Evolutionary conservation across 2,329 filamentous ascomycete genomes (phyloP), one percentile per base, ranked within the genome.

Genomic region (Colletotrichum navitas): DNA sequence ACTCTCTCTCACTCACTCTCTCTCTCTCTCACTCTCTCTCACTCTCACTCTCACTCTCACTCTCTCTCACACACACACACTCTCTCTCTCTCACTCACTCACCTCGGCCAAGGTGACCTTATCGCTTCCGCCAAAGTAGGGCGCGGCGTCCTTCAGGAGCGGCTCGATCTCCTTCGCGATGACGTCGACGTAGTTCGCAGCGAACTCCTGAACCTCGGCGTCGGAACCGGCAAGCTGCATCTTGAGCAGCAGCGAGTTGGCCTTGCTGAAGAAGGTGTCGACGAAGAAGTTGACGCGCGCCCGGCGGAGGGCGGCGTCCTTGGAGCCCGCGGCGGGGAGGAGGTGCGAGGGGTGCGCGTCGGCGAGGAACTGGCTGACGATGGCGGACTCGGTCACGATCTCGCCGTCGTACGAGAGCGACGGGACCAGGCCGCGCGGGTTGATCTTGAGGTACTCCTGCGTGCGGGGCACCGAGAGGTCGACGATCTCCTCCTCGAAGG

Each of bases 381-480:
- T 88, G 74, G 84, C 90, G 2, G 92, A 94, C 80, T 96, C 93
- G 64, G 88, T 90, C 77, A 96, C 85, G 78, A 93, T 91, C 73
- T 92, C 86, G 72, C 85, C 86, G 73, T 89, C 86, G 83, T 92
- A 92, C 32, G 88, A 86, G 67, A 96, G 82, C 0, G 90, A 83
- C 0, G 94, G 93, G 5, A 96, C 93, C 3, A 94, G 88, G 18
- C 94, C 94, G 68, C 93, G 90, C 74, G 93, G 93, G 83, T 95
- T 95, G 78, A 96, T 83, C 63, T 91, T 84, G 11, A 96, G 87
- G 79, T 95, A 96, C 85, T 91, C 93, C 47, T 88, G 84, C 36
- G 91, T 90, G 12, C 93, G 89, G 0, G 93, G 93, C 12, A 81
- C 87, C 75, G 83, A 80, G 58, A 96, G 85, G 79, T 95, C 92